Evolutionary conservation across 163 green algal species (phyloP), one percentile per base, ranked within the genome.

Genomic region (Scenedesmus sp.): DNA sequence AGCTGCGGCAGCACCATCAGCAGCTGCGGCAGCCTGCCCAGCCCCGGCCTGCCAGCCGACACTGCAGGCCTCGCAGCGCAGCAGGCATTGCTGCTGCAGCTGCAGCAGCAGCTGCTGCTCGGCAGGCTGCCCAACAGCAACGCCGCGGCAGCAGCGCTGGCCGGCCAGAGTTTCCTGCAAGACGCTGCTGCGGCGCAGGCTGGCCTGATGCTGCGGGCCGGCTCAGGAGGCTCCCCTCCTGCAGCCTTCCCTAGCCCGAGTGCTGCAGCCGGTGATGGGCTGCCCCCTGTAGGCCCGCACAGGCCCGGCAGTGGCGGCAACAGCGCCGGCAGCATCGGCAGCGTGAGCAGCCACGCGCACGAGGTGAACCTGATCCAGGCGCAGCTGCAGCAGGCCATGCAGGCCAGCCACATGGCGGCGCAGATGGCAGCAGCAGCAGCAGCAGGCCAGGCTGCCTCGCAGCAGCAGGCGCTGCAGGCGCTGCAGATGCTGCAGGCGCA

Each of bases 311-410:
- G 70, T 20, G 70, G 70, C 70, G 70, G 70, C 70, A 79, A 79
- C 70, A 34, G 62, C 62, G 62, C 2, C 62, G 66, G 23, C 70
- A 79, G 70, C 70, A 79, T 23, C 70, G 20, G 70, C 70, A 79
- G 20, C 20, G 20, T 46, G 23, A 79, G 70, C 23, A 23, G 23
- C 23, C 70, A 46, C 46, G 70, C 70, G 4, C 70, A 79, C 1
- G 70, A 79, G 23, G 23, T 79, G 4, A 52, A 79, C 70, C 70
- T 79, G 70, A 79, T 79, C 70, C 70, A 79, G 70, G 23, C 46
- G 70, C 70, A 79, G 70, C 70, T 79, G 70, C 70, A 79, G 70
- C 70, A 79, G 70, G 70, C 70, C 23, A 79, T 79, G 70, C 70
- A 79, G 70, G 23, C 70, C 70, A 79, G 46, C 23, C 70, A 79